phyloP scores from a whole-genome alignment of 1,284 basidiomycete species.

The Kwoniella shivajii region DNA sequence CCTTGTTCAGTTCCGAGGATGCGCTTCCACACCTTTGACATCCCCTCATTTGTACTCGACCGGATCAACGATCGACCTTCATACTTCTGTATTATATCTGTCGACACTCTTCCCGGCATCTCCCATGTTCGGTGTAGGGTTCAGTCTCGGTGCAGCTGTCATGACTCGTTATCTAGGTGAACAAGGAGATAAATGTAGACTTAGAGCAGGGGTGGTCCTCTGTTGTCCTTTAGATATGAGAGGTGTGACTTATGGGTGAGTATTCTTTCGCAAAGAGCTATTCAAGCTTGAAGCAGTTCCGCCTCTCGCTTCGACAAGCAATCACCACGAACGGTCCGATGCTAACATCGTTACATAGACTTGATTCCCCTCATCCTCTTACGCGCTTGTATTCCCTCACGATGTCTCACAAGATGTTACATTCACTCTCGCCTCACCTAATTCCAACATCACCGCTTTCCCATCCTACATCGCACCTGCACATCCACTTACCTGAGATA shows the following conservation, averaged over 20 bases:
- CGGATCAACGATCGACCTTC: slow-evolving; percentile 74
- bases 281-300: not conserved
- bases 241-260: slow-evolving; percentile 33
- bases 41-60: slow-evolving; percentile 75
- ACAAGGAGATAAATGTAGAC: slow-evolving; percentile 70
- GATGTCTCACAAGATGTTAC: slow-evolving; percentile 31
- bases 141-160: slow-evolving; percentile 89
- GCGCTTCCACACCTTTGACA: slow-evolving; percentile 67
- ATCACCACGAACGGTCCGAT: too few relatives aligned
- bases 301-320: not conserved
- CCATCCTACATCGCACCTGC: slow-evolving; percentile 19
- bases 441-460: slow-evolving; percentile 21
- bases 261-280: too few relatives aligned
- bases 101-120: slow-evolving; percentile 72
- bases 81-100: slow-evolving; percentile 75
- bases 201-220: slow-evolving; percentile 72
- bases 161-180: slow-evolving; percentile 84
- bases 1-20: slow-evolving; percentile 24
- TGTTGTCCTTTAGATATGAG: slow-evolving; percentile 60
- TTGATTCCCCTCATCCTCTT: slow-evolving; percentile 22
- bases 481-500: slow-evolving; percentile 27
- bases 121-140: slow-evolving; percentile 80
- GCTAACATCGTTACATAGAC: slow-evolving; percentile 6
- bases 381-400: slow-evolving; percentile 71
- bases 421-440: slow-evolving; percentile 24